Evolutionary conservation across 768 basidiomycete genomes (phyloP), one percentile per base, ranked within the genome.

Genomic region (Dacryopinax spathularia): DNA sequence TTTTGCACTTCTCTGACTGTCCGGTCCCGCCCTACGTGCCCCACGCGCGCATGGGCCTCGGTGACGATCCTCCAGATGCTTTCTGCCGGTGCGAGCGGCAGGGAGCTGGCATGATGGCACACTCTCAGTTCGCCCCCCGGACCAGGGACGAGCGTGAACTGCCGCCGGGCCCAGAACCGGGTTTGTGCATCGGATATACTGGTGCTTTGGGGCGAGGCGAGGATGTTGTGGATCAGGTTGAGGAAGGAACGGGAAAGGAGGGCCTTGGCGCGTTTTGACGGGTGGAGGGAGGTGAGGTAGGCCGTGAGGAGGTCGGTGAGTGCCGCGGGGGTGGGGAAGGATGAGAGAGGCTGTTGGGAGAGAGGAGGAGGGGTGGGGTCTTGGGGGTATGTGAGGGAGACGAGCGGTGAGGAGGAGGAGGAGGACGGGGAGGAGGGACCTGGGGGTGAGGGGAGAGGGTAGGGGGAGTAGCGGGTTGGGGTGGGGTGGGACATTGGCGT

Each of bases 261-360:
- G 3, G 48, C 48, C 29, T 56, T 56, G 12, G 48, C 48, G 22
- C 48, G 48, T 29, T 56, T 56, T 13, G 48, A 56, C 4, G 48
- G 48, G 48, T 56, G 48, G 48, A 56, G 48, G 48, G 48, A 56
- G 22, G 48, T 56, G 48, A 56, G 48, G 29, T 56, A 56, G 48
- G 48, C 22, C 15, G 48, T 56, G 48, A 56, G 48, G 48, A 56
- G 48, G 48, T 56, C 48, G 12, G 48, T 56, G 29, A 56, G 48
- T 7, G 48, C 48, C 31, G 48, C 13, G 9, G 48, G 48, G 48
- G 48, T 27, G 22, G 48, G 48, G 29, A 56, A 56, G 22, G 48
- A 56, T 10, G 48, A 3, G 48, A 56, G 48, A 7, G 48, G 48
- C 25, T 56, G 48, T 22, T 10, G 15, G 48, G 48, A 56, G 48